phyloP scores from a whole-genome alignment of 805 yeast species.

The Nakazawaea holstii region DNA sequence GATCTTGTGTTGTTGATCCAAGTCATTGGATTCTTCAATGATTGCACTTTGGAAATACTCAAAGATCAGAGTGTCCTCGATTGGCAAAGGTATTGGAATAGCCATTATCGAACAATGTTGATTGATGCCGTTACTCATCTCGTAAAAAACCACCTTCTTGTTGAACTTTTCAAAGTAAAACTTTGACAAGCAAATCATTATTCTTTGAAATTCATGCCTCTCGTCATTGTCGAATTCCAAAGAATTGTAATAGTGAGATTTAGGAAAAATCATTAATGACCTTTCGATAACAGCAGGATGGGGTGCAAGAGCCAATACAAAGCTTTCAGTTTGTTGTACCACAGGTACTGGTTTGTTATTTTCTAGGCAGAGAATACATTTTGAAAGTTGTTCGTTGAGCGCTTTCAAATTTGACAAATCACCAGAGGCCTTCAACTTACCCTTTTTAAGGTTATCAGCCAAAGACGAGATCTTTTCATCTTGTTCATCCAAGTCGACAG shows the following conservation, averaged over 20 bases:
- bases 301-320: slow-evolving; percentile 33
- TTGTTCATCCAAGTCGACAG: slow-evolving; percentile 35
- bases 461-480: slow-evolving; percentile 35
- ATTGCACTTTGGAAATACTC: slow-evolving; percentile 40
- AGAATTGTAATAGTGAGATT: slow-evolving; percentile 32
- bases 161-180: slow-evolving; percentile 31
- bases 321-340: slow-evolving; percentile 26
- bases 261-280: slow-evolving; percentile 35
- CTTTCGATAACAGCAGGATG: slow-evolving; percentile 31
- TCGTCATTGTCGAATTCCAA: slow-evolving; percentile 37
- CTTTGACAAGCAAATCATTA: slow-evolving; percentile 34
- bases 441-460: slow-evolving; percentile 24
- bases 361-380: slow-evolving; percentile 32
- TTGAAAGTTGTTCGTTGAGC: slow-evolving; percentile 25
- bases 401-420: slow-evolving; percentile 21
- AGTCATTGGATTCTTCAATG: slow-evolving; percentile 30
- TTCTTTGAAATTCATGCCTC: slow-evolving; percentile 35
- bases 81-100: slow-evolving; percentile 34
- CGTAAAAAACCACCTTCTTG: slow-evolving; percentile 38
- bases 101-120: slow-evolving; percentile 38
- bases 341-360: slow-evolving; percentile 23
- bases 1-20: slow-evolving; percentile 29
- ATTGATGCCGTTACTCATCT: slow-evolving; percentile 27
- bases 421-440: slow-evolving; percentile 23
- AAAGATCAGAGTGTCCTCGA: slow-evolving; percentile 23